These are phyloP conservation scores for Colletotrichum nymphaeae DNA, from an alignment of 2,329 filamentous ascomycete species.

Conservation along the genomic window DNA sequence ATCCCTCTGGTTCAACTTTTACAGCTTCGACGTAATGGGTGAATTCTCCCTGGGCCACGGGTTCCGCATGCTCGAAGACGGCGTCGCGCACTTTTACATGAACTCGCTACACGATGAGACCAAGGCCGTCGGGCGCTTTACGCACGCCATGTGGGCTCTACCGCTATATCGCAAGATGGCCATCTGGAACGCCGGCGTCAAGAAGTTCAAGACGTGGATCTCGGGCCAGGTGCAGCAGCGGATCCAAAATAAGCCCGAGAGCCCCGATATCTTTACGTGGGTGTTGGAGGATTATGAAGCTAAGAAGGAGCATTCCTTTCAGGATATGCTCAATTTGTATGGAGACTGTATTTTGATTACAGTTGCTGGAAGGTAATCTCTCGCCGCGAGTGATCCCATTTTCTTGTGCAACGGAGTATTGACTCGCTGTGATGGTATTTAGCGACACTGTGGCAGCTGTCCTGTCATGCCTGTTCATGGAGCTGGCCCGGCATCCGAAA, in stretches of 20 bases:
- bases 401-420: background rate
- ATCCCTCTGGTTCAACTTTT: constrained; percentile 47
- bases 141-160: constrained; percentile 37
- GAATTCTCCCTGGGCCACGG: constrained; percentile 51
- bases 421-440: background rate
- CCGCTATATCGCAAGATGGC: constrained; percentile 35
- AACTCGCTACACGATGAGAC: constrained; percentile 39
- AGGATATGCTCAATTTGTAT: constrained; percentile 39
- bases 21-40: constrained; percentile 53
- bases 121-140: constrained; percentile 37
- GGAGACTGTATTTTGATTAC: constrained; percentile 43
- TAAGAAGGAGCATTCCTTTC: constrained; percentile 19
- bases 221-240: constrained; percentile 16
- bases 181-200: constrained; percentile 35
- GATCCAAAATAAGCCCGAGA: constrained; percentile 32
- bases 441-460: constrained; percentile 34
- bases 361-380: constrained; percentile 45
- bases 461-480: constrained; percentile 30
- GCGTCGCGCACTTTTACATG: constrained; percentile 41
- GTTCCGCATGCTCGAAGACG: constrained; percentile 48
- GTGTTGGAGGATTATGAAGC: constrained; percentile 42
- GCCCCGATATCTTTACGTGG: constrained; percentile 45
- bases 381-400: no score
- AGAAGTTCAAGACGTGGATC: constrained; percentile 36
- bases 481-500: constrained; percentile 23